Percentiles rank a stretch among this genome's conserved stretches.
phyloP scores from a whole-genome alignment of 164 flowering plant genomes.

The Amborella trichopoda region DNA sequence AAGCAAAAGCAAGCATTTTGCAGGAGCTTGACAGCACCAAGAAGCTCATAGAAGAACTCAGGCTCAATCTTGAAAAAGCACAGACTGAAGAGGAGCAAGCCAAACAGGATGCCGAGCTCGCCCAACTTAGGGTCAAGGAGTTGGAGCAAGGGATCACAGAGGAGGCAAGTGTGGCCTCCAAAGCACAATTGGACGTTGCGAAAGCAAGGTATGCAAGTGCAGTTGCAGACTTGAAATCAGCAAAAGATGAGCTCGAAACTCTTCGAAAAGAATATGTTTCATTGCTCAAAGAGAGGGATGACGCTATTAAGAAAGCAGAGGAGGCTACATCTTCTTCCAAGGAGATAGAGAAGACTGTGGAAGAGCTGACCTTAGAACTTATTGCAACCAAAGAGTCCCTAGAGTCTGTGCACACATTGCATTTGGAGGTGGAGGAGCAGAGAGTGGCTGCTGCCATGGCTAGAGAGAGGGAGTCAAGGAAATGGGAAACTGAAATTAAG shows the following conservation, averaged over 20 bases:
- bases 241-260: slow-evolving; percentile 59
- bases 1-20: slow-evolving; percentile 37
- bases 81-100: slow-evolving; percentile 83
- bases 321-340: slow-evolving; percentile 49
- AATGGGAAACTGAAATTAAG: slow-evolving; percentile 72
- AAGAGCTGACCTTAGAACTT: slow-evolving; percentile 74
- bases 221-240: slow-evolving; percentile 50
- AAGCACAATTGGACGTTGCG: slow-evolving; percentile 85
- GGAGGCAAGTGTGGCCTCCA: slow-evolving; percentile 80
- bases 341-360: slow-evolving; percentile 67
- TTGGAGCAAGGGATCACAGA: slow-evolving; percentile 79
- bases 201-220: slow-evolving; percentile 62
- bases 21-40: slow-evolving; percentile 66
- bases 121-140: slow-evolving; percentile 63
- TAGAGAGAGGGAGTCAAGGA: slow-evolving; percentile 52
- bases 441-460: slow-evolving; percentile 74
- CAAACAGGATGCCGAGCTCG: slow-evolving; percentile 77
- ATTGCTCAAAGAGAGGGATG: slow-evolving; percentile 44
- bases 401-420: slow-evolving; percentile 73
- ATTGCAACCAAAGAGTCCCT: slow-evolving; percentile 66
- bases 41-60: slow-evolving; percentile 66
- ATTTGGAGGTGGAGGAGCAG: slow-evolving; percentile 83
- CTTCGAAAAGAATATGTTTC: slow-evolving; percentile 35
- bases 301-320: slow-evolving; percentile 46
- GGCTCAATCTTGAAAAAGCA: slow-evolving; percentile 70